phyloP scores from a whole-genome alignment of 202 grass and related monocot species.

The Brachypodium distachyon region DNA sequence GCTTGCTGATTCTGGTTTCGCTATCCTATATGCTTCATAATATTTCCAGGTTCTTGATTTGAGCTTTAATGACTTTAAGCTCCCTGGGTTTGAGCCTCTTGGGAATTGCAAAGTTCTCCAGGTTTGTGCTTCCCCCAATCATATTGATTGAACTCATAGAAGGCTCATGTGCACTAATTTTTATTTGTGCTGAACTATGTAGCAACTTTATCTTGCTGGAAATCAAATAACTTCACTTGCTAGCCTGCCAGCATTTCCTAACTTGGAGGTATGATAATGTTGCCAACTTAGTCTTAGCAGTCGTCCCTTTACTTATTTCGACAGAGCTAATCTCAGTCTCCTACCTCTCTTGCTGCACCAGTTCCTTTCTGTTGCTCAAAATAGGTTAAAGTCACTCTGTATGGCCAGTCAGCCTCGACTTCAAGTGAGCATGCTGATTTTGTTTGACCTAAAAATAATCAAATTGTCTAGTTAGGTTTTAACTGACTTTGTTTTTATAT shows the following conservation, averaged over 20 bases:
- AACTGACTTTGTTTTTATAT: constrained; percentile 8
- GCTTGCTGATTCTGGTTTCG: constrained; percentile 8
- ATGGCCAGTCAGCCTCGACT: constrained; percentile 87
- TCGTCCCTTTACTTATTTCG: constrained; percentile 11
- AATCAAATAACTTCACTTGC: constrained; percentile 95
- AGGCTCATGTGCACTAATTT: constrained; percentile 30
- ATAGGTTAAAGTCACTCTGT: constrained; percentile 76
- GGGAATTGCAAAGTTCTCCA: constrained; percentile 76
- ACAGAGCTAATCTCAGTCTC: constrained; percentile 16
- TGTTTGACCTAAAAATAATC: constrained; percentile 7
- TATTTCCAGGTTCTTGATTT: constrained; percentile 87
- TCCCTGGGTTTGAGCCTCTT: constrained; percentile 74
- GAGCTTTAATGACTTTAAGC: constrained; percentile 98
- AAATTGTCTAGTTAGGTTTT: constrained; percentile 11
- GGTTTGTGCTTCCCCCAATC: constrained; percentile 32
- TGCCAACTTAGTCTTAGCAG: constrained; percentile 10
- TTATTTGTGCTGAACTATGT: constrained; percentile 32
- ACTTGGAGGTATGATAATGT: constrained; percentile 76
- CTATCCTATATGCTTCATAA: constrained; percentile 1
- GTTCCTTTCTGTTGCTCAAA: constrained; percentile 96
- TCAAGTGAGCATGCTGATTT: constrained; percentile 50
- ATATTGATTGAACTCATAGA: constrained; percentile 9
- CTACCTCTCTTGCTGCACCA: constrained; percentile 41
- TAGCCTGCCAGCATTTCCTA: constrained; percentile 79
- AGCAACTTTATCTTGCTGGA: constrained; percentile 99